These are phyloP conservation scores for Saturnispora halmiae DNA, from an alignment of 805 yeast genomes.

Conservation along the genomic window DNA sequence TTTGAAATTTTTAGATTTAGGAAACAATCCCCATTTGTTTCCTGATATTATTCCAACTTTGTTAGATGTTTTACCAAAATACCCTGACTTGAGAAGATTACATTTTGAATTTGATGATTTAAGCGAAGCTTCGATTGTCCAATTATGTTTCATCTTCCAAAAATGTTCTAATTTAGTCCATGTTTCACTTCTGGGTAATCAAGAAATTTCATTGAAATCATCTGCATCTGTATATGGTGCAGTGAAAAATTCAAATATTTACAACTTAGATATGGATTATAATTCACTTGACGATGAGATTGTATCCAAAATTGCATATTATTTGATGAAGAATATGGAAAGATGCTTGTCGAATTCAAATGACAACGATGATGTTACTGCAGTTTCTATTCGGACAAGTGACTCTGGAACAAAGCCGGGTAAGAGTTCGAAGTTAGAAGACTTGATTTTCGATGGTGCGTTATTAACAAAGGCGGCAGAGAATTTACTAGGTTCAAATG, in stretches of 20 bases:
- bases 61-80: slow-evolving; percentile 37
- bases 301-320: slow-evolving; percentile 45
- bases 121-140: slow-evolving; percentile 37
- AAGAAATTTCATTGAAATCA: slow-evolving; percentile 34
- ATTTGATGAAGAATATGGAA: slow-evolving; percentile 51
- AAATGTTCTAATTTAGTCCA: slow-evolving; percentile 41
- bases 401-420: slow-evolving; percentile 8
- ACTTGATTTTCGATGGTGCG: slow-evolving; percentile 67
- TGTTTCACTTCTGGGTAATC: slow-evolving; percentile 46
- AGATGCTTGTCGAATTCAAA: slow-evolving; percentile 25
- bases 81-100: slow-evolving; percentile 37
- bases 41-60: slow-evolving; percentile 41
- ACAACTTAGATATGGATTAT: slow-evolving; percentile 45
- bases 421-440: slow-evolving; percentile 34
- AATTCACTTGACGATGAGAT: slow-evolving; percentile 41
- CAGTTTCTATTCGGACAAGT: slow-evolving; percentile 19
- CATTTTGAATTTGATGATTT: slow-evolving; percentile 49
- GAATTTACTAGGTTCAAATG: slow-evolving; percentile 40
- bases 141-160: slow-evolving; percentile 40
- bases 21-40: slow-evolving; percentile 43
- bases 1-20: slow-evolving; percentile 43
- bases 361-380: not conserved
- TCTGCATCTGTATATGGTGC: slow-evolving; percentile 44
- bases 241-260: slow-evolving; percentile 39
- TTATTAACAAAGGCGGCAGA: slow-evolving; percentile 68